These are phyloP conservation scores for Pulveroboletus sp. DNA, from an alignment of 768 basidiomycete genomes.

Conservation along the genomic window DNA sequence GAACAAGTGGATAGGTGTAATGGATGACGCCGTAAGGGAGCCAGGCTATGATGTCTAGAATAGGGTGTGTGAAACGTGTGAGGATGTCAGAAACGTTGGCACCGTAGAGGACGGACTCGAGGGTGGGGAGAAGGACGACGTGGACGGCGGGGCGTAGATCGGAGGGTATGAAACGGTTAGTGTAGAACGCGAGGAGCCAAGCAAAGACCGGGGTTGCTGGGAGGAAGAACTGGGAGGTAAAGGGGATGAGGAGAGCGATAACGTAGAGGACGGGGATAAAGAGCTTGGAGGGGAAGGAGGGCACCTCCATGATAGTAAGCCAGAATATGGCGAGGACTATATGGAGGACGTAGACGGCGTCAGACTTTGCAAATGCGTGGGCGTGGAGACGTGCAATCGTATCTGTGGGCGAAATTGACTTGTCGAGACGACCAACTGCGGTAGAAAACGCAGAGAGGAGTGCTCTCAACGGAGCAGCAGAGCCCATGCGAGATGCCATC, in stretches of 20 bases:
- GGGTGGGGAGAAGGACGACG: conserved; percentile 88
- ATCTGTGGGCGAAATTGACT: conserved; percentile 65
- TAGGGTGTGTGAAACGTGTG: conserved; percentile 87
- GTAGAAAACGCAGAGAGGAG: conserved; percentile 48
- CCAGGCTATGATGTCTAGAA: conserved; percentile 94
- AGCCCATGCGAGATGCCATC: conserved; percentile 5
- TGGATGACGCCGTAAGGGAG: conserved; percentile 94
- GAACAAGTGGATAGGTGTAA: conserved; percentile 81
- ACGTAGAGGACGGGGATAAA: conserved; percentile 69
- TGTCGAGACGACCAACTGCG: conserved; percentile 66
- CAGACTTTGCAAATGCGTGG: conserved; percentile 52
- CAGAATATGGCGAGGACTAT: conserved; percentile 60
- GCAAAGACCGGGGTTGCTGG: conserved; percentile 83
- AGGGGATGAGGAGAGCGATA: conserved; percentile 68
- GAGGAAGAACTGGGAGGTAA: conserved; percentile 87
- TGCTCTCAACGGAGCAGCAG: conserved; percentile 3
- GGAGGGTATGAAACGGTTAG: conserved; percentile 79
- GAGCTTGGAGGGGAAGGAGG: conserved; percentile 70
- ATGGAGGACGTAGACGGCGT: conserved; percentile 64
- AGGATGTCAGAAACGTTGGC: conserved; percentile 98
- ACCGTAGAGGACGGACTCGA: conserved; percentile 93
- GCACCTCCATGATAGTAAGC: conserved; percentile 66
- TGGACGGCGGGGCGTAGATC: conserved; percentile 76
- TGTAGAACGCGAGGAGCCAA: conserved; percentile 85
- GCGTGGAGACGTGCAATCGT: conserved; percentile 56